Evolutionary conservation across 495 filamentous ascomycete genomes (phyloP).

Genomic region (Hyaloscypha finlandica): DNA sequence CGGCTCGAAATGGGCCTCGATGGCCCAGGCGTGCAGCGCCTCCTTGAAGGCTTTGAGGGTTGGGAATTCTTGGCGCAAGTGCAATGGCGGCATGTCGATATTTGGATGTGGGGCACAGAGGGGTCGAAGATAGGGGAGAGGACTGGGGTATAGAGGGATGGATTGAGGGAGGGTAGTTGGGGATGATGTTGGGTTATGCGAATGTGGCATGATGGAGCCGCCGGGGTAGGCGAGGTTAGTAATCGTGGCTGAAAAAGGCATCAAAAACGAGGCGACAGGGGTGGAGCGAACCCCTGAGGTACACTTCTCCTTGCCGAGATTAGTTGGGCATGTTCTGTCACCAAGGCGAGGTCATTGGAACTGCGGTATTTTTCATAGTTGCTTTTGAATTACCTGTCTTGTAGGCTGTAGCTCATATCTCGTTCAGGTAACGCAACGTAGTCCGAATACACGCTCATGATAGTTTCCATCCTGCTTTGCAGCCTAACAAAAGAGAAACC

Average conservation of each 20-base stretch:
- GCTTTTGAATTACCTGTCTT: conserved; percentile 26
- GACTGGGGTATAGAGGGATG: conserved; percentile 37
- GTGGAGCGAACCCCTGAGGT: background rate
- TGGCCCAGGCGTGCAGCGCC: conserved; percentile 43
- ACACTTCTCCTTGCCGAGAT: background rate
- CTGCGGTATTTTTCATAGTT: background rate
- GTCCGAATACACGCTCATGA: conserved; percentile 14
- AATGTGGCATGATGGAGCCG: conserved; percentile 1
- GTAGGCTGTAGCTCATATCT: background rate
- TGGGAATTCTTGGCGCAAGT: conserved; percentile 39
- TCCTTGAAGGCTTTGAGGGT: conserved; percentile 41
- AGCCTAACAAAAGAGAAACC: conserved; percentile 26
- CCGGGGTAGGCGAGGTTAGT: background rate
- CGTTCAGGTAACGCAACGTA: conserved; percentile 2
- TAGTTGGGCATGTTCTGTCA: background rate
- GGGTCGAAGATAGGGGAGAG: conserved; percentile 41
- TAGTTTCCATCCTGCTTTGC: conserved; percentile 2
- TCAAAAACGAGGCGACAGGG: conserved; percentile 36
- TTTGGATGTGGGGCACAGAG: background rate
- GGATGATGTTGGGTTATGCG: conserved; percentile 7
- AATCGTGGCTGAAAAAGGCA: conserved; percentile 32
- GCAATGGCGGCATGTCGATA: conserved; percentile 37
- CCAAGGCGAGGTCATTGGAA: background rate
- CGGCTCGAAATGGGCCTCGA: conserved; percentile 44
- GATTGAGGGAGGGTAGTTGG: conserved; percentile 23